These are phyloP conservation scores for Cucumis melo DNA, from an alignment of 306 rosid genomes.

Conservation along the genomic window DNA sequence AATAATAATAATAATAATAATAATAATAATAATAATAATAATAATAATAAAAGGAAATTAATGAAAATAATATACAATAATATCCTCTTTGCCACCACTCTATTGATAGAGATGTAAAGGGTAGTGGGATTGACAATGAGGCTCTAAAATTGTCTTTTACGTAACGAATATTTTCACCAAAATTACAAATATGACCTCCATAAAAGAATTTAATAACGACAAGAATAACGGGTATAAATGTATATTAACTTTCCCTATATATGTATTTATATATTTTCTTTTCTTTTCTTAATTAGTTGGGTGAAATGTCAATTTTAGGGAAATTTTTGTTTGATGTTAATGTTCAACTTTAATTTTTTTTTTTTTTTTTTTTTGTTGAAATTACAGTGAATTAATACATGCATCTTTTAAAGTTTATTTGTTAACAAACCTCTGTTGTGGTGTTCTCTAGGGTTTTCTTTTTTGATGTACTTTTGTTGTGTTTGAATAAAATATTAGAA, in stretches of 20 bases:
- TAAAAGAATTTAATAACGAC: too few species aligned
- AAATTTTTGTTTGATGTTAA: background rate
- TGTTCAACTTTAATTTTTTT: background rate
- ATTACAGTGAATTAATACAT: background rate
- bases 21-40: too few species aligned
- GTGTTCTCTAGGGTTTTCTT: background rate
- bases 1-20: too few species aligned
- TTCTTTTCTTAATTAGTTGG: background rate
- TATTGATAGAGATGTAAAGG: background rate
- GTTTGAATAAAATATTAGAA: too few species aligned
- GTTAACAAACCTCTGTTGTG: background rate
- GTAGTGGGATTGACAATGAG: background rate
- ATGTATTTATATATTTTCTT: too few species aligned
- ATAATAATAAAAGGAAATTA: too few species aligned
- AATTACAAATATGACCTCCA: background rate
- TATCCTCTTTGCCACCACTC: background rate
- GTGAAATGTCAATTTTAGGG: background rate
- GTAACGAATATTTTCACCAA: background rate
- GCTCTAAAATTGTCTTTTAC: conserved; percentile 1
- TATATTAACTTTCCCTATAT: too few species aligned
- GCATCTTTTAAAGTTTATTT: background rate
- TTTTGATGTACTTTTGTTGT: too few species aligned
- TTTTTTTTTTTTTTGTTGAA: too few species aligned
- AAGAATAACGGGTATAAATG: too few species aligned
- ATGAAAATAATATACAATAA: background rate